A percentile compares a stretch with the other conserved stretches of the same genome.
phyloP scores from a whole-genome alignment of 2,329 filamentous ascomycete genomes.

The Zalaria sp. region DNA sequence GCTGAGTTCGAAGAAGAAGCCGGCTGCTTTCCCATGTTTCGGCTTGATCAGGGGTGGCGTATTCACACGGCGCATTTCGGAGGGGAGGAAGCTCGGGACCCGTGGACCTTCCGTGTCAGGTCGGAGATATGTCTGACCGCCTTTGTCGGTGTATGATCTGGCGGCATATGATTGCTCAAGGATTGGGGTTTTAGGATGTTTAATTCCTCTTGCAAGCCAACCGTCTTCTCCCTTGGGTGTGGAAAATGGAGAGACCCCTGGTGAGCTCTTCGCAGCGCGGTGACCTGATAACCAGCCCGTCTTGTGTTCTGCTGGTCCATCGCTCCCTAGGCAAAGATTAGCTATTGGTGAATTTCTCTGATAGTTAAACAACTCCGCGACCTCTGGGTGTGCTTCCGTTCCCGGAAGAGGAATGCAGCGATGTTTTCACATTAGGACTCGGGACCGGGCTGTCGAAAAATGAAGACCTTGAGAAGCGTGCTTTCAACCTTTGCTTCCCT shows the following conservation, averaged over 20 bases:
- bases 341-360: too few relatives aligned
- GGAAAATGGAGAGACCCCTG: not conserved
- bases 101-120: constrained; percentile 1
- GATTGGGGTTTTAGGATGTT: too few relatives aligned
- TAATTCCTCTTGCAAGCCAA: not conserved
- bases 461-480: not conserved
- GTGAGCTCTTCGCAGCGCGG: not conserved
- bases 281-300: too few relatives aligned
- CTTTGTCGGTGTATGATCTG: not conserved
- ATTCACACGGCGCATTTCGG: constrained; percentile 13
- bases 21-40: constrained; percentile 4
- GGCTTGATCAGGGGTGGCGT: constrained; percentile 14
- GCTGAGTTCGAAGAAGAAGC: constrained; percentile 14
- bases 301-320: too few relatives aligned
- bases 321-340: too few relatives aligned
- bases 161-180: too few relatives aligned
- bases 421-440: too few relatives aligned
- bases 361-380: too few relatives aligned
- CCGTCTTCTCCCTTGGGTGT: not conserved
- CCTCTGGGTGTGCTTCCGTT: too few relatives aligned
- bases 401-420: too few relatives aligned
- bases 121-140: constrained; percentile 1
- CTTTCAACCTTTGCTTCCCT: not conserved
- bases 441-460: not conserved
- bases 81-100: constrained; percentile 7